A percentile compares a stretch with the other conserved stretches of the same genome.
Conservation (phyloP, 495 filamentous ascomycete genomes). For the Aspergillus steynii region DNA sequence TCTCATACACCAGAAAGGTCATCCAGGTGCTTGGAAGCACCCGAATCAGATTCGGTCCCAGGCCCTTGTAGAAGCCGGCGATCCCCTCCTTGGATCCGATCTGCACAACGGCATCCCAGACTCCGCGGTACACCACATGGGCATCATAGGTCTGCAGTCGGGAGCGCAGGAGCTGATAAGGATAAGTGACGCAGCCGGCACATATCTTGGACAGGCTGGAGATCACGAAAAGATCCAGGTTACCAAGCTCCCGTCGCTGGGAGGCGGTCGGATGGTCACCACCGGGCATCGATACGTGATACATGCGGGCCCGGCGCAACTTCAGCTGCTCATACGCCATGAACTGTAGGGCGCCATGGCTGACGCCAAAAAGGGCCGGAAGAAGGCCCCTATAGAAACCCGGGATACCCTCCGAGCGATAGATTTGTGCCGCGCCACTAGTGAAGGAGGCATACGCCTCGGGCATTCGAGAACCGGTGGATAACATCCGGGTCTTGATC, state of each 20-base stretch:
- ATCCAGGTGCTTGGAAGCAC: conserved; percentile 95
- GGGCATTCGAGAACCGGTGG: conserved; percentile 66
- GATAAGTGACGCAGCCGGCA: conserved; percentile 85
- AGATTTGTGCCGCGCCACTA: conserved; percentile 64
- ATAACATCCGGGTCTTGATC: conserved; percentile 96
- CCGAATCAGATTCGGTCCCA: conserved; percentile 82
- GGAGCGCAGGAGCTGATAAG: conserved; percentile 87
- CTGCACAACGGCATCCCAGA: conserved; percentile 67
- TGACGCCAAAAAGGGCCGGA: conserved; percentile 85
- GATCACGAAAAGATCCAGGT: conserved; percentile 73
- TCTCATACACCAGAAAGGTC: conserved; percentile 98
- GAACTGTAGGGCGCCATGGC: conserved; percentile 93
- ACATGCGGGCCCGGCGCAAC: conserved; percentile 45
- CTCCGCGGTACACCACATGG: conserved; percentile 59
- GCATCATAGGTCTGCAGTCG: conserved; percentile 88
- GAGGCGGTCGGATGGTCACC: conserved; percentile 2
- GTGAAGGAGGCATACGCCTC: conserved; percentile 81
- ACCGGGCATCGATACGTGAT: background rate
- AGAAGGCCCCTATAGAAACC: conserved; percentile 85
- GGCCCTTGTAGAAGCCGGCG: conserved; percentile 87
- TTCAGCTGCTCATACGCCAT: conserved; percentile 92
- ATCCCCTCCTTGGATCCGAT: conserved; percentile 78
- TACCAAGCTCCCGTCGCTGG: conserved; percentile 53
- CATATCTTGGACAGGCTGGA: conserved; percentile 83
- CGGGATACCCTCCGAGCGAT: conserved; percentile 64